Evolutionary conservation across 1,139 yeast species (phyloP).

Genomic region (Debaryomycetaceae sp.): DNA sequence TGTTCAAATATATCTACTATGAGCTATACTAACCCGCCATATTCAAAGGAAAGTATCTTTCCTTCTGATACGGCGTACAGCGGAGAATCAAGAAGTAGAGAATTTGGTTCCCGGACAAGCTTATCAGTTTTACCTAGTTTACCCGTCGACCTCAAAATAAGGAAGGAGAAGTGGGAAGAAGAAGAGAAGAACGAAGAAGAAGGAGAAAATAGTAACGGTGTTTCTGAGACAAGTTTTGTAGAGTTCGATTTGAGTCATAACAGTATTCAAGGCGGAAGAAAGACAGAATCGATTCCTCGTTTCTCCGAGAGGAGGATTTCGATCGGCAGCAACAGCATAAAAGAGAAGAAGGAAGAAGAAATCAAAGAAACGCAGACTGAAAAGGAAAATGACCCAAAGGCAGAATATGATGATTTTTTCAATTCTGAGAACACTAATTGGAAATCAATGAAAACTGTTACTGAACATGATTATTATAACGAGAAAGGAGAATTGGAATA

Average conservation of each 20-base stretch:
- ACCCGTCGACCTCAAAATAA: conserved; percentile 4
- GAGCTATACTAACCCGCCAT: not conserved
- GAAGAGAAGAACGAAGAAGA: not conserved
- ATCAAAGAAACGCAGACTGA: conserved; percentile 2
- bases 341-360: conserved; percentile 2
- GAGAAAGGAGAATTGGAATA: conserved; percentile 50
- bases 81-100: conserved; percentile 1
- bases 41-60: not conserved
- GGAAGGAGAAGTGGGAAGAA: conserved; percentile 1
- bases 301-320: conserved; percentile 6
- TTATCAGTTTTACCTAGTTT: conserved; percentile 12
- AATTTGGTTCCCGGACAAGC: conserved; percentile 10
- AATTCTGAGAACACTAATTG: conserved; percentile 34
- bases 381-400: conserved; percentile 3
- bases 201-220: conserved; percentile 6
- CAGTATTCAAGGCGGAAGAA: conserved; percentile 4
- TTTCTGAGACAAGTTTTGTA: conserved; percentile 20
- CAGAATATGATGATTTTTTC: conserved; percentile 36
- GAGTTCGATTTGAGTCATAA: conserved; percentile 31
- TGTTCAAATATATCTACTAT: not conserved
- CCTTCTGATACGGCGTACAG: not conserved
- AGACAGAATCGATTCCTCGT: conserved; percentile 1
- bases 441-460: conserved; percentile 53
- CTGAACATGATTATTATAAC: conserved; percentile 50
- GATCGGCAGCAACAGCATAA: not conserved